Conservation (phyloP, 805 yeast genomes). For the Myxozyma kluyveri region DNA sequence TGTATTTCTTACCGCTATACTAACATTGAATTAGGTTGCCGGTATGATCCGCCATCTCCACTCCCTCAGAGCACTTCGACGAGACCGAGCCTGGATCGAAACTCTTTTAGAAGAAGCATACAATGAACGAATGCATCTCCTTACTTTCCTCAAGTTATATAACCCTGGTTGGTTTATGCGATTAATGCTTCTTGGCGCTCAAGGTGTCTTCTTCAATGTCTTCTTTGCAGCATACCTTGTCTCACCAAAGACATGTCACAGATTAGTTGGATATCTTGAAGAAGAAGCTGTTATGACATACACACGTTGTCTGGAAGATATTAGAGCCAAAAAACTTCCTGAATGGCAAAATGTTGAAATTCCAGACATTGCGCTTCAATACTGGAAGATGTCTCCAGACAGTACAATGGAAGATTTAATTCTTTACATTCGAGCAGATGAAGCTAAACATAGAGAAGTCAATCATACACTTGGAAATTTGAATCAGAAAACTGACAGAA, state of each 20-base stretch:
- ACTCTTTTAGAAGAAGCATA: constrained; percentile 72
- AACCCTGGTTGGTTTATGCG: constrained; percentile 60
- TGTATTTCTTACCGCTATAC: background rate
- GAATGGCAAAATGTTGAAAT: constrained; percentile 45
- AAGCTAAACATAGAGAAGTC: constrained; percentile 75
- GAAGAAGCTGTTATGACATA: constrained; percentile 75
- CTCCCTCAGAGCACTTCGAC: constrained; percentile 55
- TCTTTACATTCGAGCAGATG: constrained; percentile 67
- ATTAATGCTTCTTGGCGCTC: constrained; percentile 56
- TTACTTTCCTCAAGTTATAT: constrained; percentile 64
- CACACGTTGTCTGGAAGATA: constrained; percentile 56
- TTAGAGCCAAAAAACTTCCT: constrained; percentile 50
- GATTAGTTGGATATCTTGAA: constrained; percentile 75
- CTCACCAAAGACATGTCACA: constrained; percentile 63
- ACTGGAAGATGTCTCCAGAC: constrained; percentile 57
- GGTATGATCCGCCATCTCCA: constrained; percentile 68
- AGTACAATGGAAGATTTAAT: constrained; percentile 60
- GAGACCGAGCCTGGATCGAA: constrained; percentile 75
- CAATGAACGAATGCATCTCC: constrained; percentile 73
- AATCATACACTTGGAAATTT: constrained; percentile 74
- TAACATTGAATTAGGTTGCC: constrained; percentile 45
- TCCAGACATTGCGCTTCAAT: constrained; percentile 60
- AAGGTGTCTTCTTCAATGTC: constrained; percentile 65
- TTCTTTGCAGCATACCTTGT: constrained; percentile 60
- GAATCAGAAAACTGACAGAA: constrained; percentile 52